phyloP scores from a whole-genome alignment of 495 filamentous ascomycete species.

The Friedmanniomyces endolithicus region DNA sequence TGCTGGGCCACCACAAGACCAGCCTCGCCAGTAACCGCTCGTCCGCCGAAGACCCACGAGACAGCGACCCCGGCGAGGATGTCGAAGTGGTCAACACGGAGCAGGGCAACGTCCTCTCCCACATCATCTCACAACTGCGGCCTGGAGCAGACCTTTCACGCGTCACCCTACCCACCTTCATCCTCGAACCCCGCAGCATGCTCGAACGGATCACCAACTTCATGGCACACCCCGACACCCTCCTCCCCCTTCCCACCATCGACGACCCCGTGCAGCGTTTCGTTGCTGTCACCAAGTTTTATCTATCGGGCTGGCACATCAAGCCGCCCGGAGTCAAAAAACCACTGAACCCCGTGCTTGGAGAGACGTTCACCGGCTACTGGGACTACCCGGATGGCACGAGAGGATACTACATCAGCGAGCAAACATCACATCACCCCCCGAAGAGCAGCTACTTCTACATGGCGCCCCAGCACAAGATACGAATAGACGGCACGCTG shows the following conservation, averaged over 20 bases:
- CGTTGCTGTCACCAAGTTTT: conserved; percentile 91
- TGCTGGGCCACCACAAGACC: conserved; percentile 12
- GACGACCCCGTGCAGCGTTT: conserved; percentile 89
- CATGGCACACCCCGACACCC: conserved; percentile 96
- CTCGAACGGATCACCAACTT: conserved; percentile 98
- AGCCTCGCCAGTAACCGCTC: conserved; percentile 33
- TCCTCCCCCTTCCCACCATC: conserved; percentile 73
- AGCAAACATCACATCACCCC: conserved; percentile 96
- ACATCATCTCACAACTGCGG: conserved; percentile 93
- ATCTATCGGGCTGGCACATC: conserved; percentile 97
- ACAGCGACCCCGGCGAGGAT: conserved; percentile 45
- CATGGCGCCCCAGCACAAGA: conserved; percentile 89
- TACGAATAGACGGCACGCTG: conserved; percentile 88
- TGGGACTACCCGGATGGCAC: conserved; percentile 87
- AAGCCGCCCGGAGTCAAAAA: conserved; percentile 98
- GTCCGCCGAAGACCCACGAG: conserved; percentile 39
- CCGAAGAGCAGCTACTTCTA: conserved; percentile 99
- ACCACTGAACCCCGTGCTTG: conserved; percentile 90
- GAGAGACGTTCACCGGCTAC: conserved; percentile 87
- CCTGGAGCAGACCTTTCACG: conserved; percentile 91
- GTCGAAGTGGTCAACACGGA: conserved; percentile 69
- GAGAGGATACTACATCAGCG: conserved; percentile 85
- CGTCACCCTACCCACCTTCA: conserved; percentile 93
- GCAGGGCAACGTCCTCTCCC: conserved; percentile 68
- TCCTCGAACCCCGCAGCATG: conserved; percentile 95